These are phyloP conservation scores for Scedosporium minutisporum DNA, from an alignment of 2,329 filamentous ascomycete genomes.

Conservation along the genomic window DNA sequence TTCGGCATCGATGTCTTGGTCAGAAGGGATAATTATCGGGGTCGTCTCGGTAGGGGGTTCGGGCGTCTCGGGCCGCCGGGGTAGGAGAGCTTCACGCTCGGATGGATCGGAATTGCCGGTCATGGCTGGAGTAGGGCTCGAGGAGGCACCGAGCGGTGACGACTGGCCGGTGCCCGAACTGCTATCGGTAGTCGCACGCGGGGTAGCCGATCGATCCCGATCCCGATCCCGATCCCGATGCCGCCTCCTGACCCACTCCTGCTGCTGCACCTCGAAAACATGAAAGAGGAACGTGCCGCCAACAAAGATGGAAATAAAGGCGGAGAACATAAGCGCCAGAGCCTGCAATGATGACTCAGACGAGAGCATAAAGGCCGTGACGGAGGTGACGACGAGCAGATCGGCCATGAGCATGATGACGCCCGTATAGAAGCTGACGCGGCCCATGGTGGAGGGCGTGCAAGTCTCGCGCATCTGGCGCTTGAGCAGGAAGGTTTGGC, in stretches of 20 bases:
- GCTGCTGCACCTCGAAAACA: conserved; percentile 47
- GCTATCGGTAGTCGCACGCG: too few relatives aligned
- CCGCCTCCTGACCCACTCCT: conserved; percentile 41
- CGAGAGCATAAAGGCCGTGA: conserved; percentile 9
- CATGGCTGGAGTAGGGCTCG: conserved; percentile 13
- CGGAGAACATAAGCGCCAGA: conserved; percentile 38
- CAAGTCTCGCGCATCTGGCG: conserved; percentile 56
- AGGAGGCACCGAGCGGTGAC: conserved; percentile 16
- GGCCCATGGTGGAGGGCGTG: conserved; percentile 57
- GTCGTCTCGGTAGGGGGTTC: conserved; percentile 11
- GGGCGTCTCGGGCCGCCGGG: conserved; percentile 29
- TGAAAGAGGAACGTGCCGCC: conserved; percentile 49
- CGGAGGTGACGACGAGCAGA: conserved; percentile 29
- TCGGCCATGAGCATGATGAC: conserved; percentile 55
- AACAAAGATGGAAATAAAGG: conserved; percentile 48
- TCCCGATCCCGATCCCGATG: too few relatives aligned
- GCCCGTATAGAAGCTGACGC: conserved; percentile 55
- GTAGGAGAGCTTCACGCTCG: conserved; percentile 22
- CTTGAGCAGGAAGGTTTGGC: conserved; percentile 53
- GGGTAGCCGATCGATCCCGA: too few relatives aligned
- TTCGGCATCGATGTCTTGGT: conserved; percentile 54
- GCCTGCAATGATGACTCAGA: conserved; percentile 38
- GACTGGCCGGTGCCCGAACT: conserved; percentile 4
- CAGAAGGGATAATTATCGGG: conserved; percentile 52
- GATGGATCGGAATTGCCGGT: conserved; percentile 15